A percentile compares a stretch with the other conserved stretches of the same genome.
These are phyloP conservation scores for Colletotrichum sp. DNA, from an alignment of 2,329 filamentous ascomycete genomes.

Conservation along the genomic window DNA sequence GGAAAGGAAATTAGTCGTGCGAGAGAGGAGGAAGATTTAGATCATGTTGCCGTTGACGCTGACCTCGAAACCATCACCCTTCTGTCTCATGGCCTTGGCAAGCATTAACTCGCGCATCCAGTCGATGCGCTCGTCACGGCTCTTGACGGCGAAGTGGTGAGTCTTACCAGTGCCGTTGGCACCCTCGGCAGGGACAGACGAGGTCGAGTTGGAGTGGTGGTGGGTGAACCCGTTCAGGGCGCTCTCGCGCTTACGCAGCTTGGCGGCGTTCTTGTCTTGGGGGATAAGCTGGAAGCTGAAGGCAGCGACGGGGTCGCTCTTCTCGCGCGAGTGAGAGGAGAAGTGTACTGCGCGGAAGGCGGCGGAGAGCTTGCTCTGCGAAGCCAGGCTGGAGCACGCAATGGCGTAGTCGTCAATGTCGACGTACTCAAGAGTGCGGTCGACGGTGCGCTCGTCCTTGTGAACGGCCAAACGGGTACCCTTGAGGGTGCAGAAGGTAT, in stretches of 20 bases:
- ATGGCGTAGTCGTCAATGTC: slow-evolving; percentile 91
- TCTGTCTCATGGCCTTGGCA: slow-evolving; percentile 84
- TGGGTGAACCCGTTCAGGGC: slow-evolving; percentile 34
- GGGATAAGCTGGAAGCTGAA: slow-evolving; percentile 89
- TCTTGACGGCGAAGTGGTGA: slow-evolving; percentile 91
- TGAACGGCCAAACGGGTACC: slow-evolving; percentile 79
- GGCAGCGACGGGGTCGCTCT: slow-evolving; percentile 65
- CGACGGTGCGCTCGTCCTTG: slow-evolving; percentile 58
- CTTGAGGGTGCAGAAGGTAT: slow-evolving; percentile 87
- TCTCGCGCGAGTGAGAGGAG: slow-evolving; percentile 54
- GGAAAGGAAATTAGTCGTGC: not conserved
- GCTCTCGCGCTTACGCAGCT: slow-evolving; percentile 59
- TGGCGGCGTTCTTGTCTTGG: slow-evolving; percentile 57
- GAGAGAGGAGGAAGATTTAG: slow-evolving; percentile 31
- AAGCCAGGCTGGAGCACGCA: slow-evolving; percentile 78
- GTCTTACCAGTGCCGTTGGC: slow-evolving; percentile 76
- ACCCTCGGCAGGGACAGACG: slow-evolving; percentile 42
- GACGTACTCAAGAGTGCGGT: slow-evolving; percentile 75
- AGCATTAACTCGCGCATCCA: slow-evolving; percentile 97
- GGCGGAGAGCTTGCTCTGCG: slow-evolving; percentile 80
- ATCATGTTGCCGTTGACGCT: slow-evolving; percentile 83
- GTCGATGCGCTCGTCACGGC: slow-evolving; percentile 88
- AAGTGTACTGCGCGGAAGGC: slow-evolving; percentile 84
- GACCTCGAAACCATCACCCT: slow-evolving; percentile 82
- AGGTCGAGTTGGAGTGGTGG: slow-evolving; percentile 24